phyloP scores from a whole-genome alignment of 1,284 basidiomycete genomes.

The Sanguinoderma infundibulare region DNA sequence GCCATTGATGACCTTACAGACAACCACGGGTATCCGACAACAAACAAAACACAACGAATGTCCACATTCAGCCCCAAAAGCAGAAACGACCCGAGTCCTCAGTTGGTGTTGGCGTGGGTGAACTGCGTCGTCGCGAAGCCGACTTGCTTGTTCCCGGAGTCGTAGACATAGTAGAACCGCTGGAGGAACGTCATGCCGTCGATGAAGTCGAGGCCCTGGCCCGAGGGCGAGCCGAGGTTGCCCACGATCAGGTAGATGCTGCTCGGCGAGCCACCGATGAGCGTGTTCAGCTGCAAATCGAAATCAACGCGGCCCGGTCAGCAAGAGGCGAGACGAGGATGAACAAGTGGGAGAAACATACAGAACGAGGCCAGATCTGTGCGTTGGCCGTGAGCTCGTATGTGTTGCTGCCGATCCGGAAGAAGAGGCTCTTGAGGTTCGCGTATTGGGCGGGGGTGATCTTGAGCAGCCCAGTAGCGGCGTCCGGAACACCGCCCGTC shows the following conservation, averaged over 20 bases:
- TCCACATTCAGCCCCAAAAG: no score
- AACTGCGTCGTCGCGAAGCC: slow-evolving; percentile 49
- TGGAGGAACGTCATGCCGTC: slow-evolving; percentile 45
- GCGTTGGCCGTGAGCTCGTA: slow-evolving; percentile 12
- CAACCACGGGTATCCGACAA: no score
- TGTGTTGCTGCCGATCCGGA: slow-evolving; percentile 21
- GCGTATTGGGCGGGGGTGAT: slow-evolving; percentile 20
- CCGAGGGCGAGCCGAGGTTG: slow-evolving; percentile 25
- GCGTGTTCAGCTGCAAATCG: slow-evolving; percentile 41
- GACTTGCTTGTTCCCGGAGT: slow-evolving; percentile 50
- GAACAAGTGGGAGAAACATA: not conserved
- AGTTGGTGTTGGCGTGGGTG: slow-evolving; percentile 46
- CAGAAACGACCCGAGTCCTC: no score
- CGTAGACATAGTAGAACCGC: slow-evolving; percentile 70
- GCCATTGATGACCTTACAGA: no score
- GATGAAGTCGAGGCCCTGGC: slow-evolving; percentile 36
- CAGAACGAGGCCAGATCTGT: slow-evolving; percentile 12
- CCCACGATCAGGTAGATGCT: slow-evolving; percentile 34
- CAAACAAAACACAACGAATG: no score
- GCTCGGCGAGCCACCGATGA: slow-evolving; percentile 31
- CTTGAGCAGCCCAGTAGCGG: slow-evolving; percentile 24
- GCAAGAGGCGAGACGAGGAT: not conserved
- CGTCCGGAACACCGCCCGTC: slow-evolving; percentile 25
- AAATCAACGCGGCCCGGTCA: slow-evolving; percentile 33
- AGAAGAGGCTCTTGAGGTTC: slow-evolving; percentile 26